Evolutionary conservation across 495 filamentous ascomycete species (phyloP).

Genomic region (Cercophora sp.): DNA sequence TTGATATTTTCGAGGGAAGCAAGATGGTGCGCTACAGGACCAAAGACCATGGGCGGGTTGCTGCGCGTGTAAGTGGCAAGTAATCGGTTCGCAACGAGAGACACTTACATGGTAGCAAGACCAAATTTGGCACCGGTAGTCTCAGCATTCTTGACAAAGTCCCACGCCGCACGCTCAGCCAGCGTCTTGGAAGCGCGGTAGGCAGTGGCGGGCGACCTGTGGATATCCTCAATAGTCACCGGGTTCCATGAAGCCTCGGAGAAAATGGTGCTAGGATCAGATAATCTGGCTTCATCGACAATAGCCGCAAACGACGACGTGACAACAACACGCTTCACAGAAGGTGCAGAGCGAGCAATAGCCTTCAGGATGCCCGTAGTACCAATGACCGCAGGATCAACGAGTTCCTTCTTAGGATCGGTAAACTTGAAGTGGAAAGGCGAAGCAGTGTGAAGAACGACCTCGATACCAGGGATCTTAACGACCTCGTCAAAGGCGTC

Average conservation of each 20-base stretch:
- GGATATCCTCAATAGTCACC: conserved; percentile 64
- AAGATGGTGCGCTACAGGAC: conserved; percentile 46
- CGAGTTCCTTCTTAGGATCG: conserved; percentile 73
- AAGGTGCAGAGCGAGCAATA: conserved; percentile 68
- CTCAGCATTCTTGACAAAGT: conserved; percentile 44
- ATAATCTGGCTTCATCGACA: conserved; percentile 39
- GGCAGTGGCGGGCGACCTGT: conserved; percentile 49
- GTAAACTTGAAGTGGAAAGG: conserved; percentile 73
- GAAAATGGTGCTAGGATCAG: conserved; percentile 53
- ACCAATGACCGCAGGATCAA: conserved; percentile 82
- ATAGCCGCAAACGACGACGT: conserved; percentile 85
- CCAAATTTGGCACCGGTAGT: conserved; percentile 50
- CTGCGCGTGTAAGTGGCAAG: too few species aligned
- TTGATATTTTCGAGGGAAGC: conserved; percentile 48
- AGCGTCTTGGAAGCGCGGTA: conserved; percentile 69
- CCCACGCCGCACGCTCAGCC: conserved; percentile 54
- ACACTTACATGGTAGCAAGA: conserved; percentile 71
- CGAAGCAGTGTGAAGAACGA: conserved; percentile 82
- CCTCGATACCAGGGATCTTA: conserved; percentile 71
- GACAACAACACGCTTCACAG: conserved; percentile 77
- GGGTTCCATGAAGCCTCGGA: conserved; percentile 81
- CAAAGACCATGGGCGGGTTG: conserved; percentile 59
- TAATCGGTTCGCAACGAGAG: too few species aligned
- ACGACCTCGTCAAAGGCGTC: conserved; percentile 78
- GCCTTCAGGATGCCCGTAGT: conserved; percentile 76